phyloP scores from a whole-genome alignment of 1,284 basidiomycete genomes.

The Volvariella surrecta region DNA sequence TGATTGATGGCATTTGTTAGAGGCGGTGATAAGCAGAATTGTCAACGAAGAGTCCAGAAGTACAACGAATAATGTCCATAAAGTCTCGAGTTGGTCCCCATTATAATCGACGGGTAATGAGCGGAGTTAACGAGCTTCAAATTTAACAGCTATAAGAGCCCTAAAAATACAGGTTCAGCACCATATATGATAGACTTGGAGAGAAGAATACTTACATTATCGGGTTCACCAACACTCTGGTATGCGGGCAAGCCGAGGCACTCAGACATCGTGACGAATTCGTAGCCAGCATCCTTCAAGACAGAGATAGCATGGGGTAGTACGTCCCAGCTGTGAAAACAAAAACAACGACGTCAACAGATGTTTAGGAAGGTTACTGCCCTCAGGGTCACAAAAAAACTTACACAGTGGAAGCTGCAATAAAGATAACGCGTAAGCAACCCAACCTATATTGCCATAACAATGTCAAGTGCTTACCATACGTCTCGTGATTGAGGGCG shows the following conservation, averaged over 20 bases:
- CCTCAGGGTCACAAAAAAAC: neutral
- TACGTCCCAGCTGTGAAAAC: slow-evolving; percentile 12
- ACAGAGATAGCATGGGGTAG: slow-evolving; percentile 24
- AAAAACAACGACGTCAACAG: neutral
- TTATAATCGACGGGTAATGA: too few relatives aligned
- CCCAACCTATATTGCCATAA: neutral
- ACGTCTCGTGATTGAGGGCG: slow-evolving; percentile 14
- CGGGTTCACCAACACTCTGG: slow-evolving; percentile 18
- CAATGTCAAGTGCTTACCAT: slow-evolving; percentile 8
- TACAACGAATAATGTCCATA: too few relatives aligned
- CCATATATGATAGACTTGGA: too few relatives aligned
- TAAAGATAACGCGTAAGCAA: neutral
- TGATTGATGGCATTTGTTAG: too few relatives aligned
- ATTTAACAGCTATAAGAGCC: too few relatives aligned
- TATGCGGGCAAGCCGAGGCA: slow-evolving; percentile 32
- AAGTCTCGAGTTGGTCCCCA: too few relatives aligned
- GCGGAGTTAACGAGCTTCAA: too few relatives aligned
- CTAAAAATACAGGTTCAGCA: too few relatives aligned
- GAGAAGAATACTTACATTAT: too few relatives aligned
- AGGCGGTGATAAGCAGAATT: too few relatives aligned
- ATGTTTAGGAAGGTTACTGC: neutral
- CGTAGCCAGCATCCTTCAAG: slow-evolving; percentile 29
- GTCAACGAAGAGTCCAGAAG: too few relatives aligned
- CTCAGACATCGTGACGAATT: slow-evolving; percentile 34
- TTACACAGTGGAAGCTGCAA: neutral